A percentile compares a stretch with the other conserved stretches of the same genome.
Evolutionary conservation across 306 rosid species (phyloP).

Genomic region (Begonia fuchsioides): DNA sequence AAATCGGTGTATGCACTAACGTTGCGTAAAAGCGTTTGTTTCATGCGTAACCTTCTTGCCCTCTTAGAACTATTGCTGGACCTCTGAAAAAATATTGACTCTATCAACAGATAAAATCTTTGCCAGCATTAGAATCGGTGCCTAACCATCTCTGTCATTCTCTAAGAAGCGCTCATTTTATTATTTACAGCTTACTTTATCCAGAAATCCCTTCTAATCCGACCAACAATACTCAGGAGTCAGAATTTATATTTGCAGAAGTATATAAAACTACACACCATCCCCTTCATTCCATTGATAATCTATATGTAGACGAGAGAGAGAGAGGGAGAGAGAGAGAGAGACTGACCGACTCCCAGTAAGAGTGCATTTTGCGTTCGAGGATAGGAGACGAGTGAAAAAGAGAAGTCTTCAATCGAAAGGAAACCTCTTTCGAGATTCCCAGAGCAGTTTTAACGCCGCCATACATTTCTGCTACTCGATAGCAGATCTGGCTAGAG

Average conservation of each 20-base stretch:
- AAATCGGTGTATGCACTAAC: slow-evolving; percentile 54
- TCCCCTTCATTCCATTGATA: not conserved
- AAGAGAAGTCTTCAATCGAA: slow-evolving; percentile 26
- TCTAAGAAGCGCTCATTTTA: too few species aligned
- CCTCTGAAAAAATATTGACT: slow-evolving; percentile 29
- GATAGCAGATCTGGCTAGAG: not conserved
- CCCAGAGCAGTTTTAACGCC: slow-evolving; percentile 31
- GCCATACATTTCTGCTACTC: slow-evolving; percentile 27
- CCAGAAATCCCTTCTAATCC: too few species aligned
- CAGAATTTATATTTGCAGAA: too few species aligned
- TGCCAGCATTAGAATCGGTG: too few species aligned
- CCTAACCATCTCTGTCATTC: too few species aligned
- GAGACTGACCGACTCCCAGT: slow-evolving; percentile 45
- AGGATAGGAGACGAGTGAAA: slow-evolving; percentile 68
- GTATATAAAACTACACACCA: too few species aligned
- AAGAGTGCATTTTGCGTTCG: slow-evolving; percentile 45
- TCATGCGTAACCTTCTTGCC: slow-evolving; percentile 25
- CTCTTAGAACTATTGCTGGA: slow-evolving; percentile 29
- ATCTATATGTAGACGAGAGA: too few species aligned
- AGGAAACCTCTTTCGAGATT: slow-evolving; percentile 23
- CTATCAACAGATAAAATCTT: too few species aligned
- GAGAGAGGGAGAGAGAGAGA: slow-evolving; percentile 9
- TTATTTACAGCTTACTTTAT: too few species aligned
- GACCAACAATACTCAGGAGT: too few species aligned
- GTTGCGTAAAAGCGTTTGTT: slow-evolving; percentile 32